Evolutionary conservation across 306 rosid species (phyloP).

Genomic region (Malus fusca): DNA sequence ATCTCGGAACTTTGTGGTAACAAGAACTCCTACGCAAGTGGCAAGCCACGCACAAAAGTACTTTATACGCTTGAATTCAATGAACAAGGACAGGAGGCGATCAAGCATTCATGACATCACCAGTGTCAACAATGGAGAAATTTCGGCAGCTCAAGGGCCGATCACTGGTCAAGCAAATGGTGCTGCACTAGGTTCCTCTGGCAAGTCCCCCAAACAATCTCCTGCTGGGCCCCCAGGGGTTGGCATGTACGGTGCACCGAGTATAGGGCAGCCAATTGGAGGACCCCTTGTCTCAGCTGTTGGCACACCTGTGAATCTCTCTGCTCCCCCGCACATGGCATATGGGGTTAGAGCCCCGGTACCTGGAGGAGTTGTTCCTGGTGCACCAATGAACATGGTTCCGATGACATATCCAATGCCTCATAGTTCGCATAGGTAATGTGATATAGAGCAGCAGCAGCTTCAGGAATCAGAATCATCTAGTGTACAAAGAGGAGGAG

Average conservation of each 20-base stretch:
- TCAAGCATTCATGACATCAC: conserved; percentile 97
- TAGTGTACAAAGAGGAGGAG: conserved; percentile 44
- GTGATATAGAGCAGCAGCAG: conserved; percentile 15
- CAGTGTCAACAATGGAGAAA: conserved; percentile 67
- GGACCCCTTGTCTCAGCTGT: conserved; percentile 84
- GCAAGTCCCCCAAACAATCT: conserved; percentile 48
- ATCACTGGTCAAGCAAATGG: conserved; percentile 82
- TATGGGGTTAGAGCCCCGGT: conserved; percentile 69
- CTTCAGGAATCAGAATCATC: conserved; percentile 7
- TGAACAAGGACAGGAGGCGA: conserved; percentile 94
- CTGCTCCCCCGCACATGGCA: conserved; percentile 58
- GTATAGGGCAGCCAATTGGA: conserved; percentile 87
- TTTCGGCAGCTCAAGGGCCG: conserved; percentile 67
- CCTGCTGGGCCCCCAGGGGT: conserved; percentile 48
- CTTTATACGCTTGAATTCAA: conserved; percentile 90
- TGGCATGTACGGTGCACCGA: conserved; percentile 64
- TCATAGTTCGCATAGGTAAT: conserved; percentile 68
- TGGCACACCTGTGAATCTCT: conserved; percentile 81
- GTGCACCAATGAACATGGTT: conserved; percentile 70
- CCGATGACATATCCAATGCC: conserved; percentile 73
- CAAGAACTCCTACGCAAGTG: conserved; percentile 95
- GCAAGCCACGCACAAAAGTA: conserved; percentile 97
- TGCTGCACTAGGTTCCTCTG: conserved; percentile 35
- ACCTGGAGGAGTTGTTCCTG: conserved; percentile 59
- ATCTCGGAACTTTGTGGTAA: conserved; percentile 88